Base-by-base conservation (phyloP, 2,329 filamentous ascomycete species). In the Tolypocladium ovalisporum region DNA sequence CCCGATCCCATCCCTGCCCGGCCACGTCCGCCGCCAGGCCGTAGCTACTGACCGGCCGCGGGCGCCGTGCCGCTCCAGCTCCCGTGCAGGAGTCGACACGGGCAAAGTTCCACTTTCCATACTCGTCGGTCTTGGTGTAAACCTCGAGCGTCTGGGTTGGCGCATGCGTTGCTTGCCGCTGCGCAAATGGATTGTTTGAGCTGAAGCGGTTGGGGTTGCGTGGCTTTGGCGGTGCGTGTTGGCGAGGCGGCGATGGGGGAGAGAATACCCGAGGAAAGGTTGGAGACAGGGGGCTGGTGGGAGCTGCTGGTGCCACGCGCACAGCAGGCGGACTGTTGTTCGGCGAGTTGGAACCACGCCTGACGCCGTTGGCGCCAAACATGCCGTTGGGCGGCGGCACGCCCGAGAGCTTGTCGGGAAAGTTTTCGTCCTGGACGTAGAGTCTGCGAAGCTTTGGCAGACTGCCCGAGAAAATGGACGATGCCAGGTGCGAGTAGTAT, bases 401-500 rank as follows among this genome's bases (percentile, higher is more conserved):
- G 17, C 77, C 78, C 49, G 91, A 79, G 7, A 97, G 82, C 13
- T 86, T 80, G 63, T 96, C 90, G 2, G 91, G 86, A 68, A 97
- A 96, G 54, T 83, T 79, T 32, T 87, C 83, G 65, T 97, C 91
- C 54, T 90, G 87, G 22, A 97, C 93, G 68, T 95, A 97, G 9
- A 97, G 81, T 27, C 86, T 82, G 39, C 80, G 80, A 10, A 97
- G 79, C 39, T 80, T 82, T 1, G 91, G 90, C 9, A 97, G 79
- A 9, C 84, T 82, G 60, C 87, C 87, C 19, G 84, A 81, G 59
- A 94, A 83, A 36, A 97, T 82, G 0, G 90, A 96, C n/a, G 82
- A 82, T 32, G 90, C 86, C 24, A 97, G 82, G 71, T 96, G 96
- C 60, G 84, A 82, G 71, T 97, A 96, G 74, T 96, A 95, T 22